These are phyloP conservation scores for Flaveria linearis DNA, from an alignment of 129 eudicot genomes.

Conservation along the genomic window DNA sequence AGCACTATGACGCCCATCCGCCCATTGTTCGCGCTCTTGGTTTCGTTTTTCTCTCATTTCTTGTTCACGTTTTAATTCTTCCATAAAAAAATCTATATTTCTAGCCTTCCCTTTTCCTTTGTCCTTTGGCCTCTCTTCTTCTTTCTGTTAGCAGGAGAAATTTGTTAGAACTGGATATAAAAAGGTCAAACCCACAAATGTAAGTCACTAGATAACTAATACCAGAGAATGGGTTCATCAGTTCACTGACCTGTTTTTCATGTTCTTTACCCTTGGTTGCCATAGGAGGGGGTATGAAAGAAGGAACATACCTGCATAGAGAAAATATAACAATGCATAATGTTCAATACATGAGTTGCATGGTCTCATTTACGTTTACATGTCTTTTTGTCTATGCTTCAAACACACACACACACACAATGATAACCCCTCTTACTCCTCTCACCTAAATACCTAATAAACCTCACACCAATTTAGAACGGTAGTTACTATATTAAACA, in stretches of 20 bases:
- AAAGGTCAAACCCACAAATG: constrained; percentile 5
- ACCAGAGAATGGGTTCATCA: constrained; percentile 8
- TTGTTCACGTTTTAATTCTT: constrained; percentile 91
- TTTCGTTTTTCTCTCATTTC: constrained; percentile 94
- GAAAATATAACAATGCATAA: constrained; percentile 37
- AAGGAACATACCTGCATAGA: constrained; percentile 94
- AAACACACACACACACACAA: constrained; percentile 14
- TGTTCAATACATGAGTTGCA: constrained; percentile 24
- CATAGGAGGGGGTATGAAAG: constrained; percentile 95
- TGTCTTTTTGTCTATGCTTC: constrained; percentile 16
- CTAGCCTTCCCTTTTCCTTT: constrained; percentile 85
- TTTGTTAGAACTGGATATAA: constrained; percentile 4
- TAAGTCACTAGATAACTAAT: constrained; percentile 15
- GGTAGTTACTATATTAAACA: not conserved
- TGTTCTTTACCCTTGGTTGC: constrained; percentile 86
- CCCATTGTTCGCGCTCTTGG: constrained; percentile 89
- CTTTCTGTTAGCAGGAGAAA: constrained; percentile 42
- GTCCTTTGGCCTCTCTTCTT: constrained; percentile 91
- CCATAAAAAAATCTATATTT: constrained; percentile 93
- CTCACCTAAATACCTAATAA: constrained; percentile 15
- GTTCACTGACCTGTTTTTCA: constrained; percentile 72
- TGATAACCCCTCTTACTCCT: not conserved
- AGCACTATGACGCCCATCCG: constrained; percentile 73
- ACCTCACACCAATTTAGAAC: not conserved
- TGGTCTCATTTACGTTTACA: constrained; percentile 6